Conservation (phyloP, 768 basidiomycete species). For the Pleurotus cornucopiae region DNA sequence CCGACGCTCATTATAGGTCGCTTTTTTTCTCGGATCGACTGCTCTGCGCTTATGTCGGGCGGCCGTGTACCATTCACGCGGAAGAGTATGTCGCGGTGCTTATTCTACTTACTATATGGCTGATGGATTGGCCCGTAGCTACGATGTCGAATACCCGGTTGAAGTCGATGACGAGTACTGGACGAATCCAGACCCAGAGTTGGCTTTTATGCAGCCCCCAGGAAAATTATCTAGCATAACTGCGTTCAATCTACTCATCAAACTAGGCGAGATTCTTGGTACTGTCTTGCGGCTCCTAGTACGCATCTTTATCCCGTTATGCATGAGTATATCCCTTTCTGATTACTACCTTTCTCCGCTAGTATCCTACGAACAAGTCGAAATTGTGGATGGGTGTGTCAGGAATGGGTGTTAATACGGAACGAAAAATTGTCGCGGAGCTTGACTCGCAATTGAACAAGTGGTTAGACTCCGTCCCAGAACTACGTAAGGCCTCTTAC, state of each 20-base stretch:
- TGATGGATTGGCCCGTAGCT: slow-evolving; percentile 27
- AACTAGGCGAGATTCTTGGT: slow-evolving; percentile 46
- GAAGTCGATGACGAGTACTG: slow-evolving; percentile 71
- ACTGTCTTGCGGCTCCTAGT: slow-evolving; percentile 50
- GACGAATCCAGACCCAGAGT: slow-evolving; percentile 37
- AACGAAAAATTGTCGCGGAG: slow-evolving; percentile 48
- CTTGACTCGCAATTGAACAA: slow-evolving; percentile 61
- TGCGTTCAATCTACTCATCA: slow-evolving; percentile 42
- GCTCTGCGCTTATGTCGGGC: slow-evolving; percentile 40
- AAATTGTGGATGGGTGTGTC: slow-evolving; percentile 30
- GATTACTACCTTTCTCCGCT: background rate
- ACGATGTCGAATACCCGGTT: slow-evolving; percentile 55
- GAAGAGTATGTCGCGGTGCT: slow-evolving; percentile 42
- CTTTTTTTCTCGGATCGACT: slow-evolving; percentile 16
- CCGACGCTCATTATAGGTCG: slow-evolving; percentile 8
- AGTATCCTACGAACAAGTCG: slow-evolving; percentile 58
- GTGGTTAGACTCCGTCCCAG: slow-evolving; percentile 56
- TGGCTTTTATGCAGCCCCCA: slow-evolving; percentile 50
- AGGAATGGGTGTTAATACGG: slow-evolving; percentile 36
- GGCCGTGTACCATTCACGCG: slow-evolving; percentile 54
- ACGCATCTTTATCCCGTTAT: slow-evolving; percentile 13
- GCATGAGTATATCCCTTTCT: no score
- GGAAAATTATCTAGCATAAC: slow-evolving; percentile 41
- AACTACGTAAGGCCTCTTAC: slow-evolving; percentile 27
- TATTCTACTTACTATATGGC: background rate